Percentiles rank a stretch among this genome's conserved stretches.
phyloP scores from a whole-genome alignment of 768 basidiomycete species.

The Ramaria sp. region DNA sequence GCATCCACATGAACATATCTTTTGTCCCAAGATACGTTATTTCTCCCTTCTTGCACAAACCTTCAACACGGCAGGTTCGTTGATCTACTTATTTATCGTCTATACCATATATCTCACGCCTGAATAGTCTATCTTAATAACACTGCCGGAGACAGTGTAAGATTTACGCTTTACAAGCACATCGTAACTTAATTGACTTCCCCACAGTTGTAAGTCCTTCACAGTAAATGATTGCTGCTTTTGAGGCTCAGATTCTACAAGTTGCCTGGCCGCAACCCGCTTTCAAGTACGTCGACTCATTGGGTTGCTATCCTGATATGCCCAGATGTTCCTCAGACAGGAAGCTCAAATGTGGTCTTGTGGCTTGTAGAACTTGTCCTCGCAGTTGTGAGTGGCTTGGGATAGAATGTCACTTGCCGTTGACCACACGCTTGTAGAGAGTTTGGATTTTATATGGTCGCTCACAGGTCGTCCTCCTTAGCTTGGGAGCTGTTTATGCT shows the following conservation, averaged over 20 bases:
- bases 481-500: not conserved
- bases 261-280: not conserved
- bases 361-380: slow-evolving; percentile 4
- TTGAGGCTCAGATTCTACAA: not conserved
- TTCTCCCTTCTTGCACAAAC: not conserved
- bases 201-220: not conserved
- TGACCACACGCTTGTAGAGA: not conserved
- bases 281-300: not conserved
- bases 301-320: too few relatives aligned
- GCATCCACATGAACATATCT: not conserved
- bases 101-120: not conserved
- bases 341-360: not conserved
- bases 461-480: not conserved
- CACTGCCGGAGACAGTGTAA: not conserved
- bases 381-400: not conserved
- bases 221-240: not conserved
- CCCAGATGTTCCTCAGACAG: not conserved
- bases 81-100: not conserved
- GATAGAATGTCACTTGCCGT: not conserved
- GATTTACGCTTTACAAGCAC: not conserved
- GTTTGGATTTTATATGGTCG: slow-evolving; percentile 4
- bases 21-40: not conserved
- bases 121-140: slow-evolving; percentile 2
- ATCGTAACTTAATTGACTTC: not conserved
- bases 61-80: slow-evolving; percentile 3